phyloP scores from a whole-genome alignment of 176 grass and related monocot genomes.

The Tillandsia fasciculata region DNA sequence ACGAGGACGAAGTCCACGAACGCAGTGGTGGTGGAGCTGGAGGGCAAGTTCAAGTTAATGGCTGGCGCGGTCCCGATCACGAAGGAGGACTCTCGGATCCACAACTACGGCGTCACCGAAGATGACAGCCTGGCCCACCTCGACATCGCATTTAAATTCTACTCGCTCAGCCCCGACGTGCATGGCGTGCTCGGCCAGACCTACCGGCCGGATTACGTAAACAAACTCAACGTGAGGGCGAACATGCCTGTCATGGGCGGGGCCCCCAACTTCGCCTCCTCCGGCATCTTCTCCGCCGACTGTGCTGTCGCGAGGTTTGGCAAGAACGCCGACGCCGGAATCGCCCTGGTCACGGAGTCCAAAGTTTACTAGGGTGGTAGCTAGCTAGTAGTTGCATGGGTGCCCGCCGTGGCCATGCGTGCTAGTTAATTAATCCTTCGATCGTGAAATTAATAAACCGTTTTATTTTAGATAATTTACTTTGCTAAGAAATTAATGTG shows the following conservation, averaged over 20 bases:
- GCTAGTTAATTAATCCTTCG: too few species aligned
- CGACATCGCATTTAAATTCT: conserved; percentile 34
- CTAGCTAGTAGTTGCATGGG: background rate
- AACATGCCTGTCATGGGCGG: conserved; percentile 40
- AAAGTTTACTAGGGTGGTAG: background rate
- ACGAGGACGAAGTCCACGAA: conserved; percentile 1
- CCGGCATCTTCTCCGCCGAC: conserved; percentile 32
- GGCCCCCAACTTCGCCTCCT: conserved; percentile 14
- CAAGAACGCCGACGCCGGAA: background rate
- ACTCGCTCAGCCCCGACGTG: conserved; percentile 22
- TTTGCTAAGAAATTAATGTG: background rate
- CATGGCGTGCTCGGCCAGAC: conserved; percentile 47
- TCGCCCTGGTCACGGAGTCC: conserved; percentile 18
- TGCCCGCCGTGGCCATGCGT: background rate
- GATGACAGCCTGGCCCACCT: conserved; percentile 34
- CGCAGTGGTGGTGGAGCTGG: conserved; percentile 13
- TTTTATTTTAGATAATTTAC: background rate
- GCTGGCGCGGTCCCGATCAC: conserved; percentile 38
- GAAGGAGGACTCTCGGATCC: conserved; percentile 35
- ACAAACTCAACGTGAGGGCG: conserved; percentile 22
- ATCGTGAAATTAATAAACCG: background rate
- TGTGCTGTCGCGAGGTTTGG: conserved; percentile 35
- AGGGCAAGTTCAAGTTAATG: conserved; percentile 23
- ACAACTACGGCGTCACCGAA: conserved; percentile 33
- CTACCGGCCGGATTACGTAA: conserved; percentile 35